phyloP scores from a whole-genome alignment of 108 stramenopile genomes.

The Nannochloropsis salina region DNA sequence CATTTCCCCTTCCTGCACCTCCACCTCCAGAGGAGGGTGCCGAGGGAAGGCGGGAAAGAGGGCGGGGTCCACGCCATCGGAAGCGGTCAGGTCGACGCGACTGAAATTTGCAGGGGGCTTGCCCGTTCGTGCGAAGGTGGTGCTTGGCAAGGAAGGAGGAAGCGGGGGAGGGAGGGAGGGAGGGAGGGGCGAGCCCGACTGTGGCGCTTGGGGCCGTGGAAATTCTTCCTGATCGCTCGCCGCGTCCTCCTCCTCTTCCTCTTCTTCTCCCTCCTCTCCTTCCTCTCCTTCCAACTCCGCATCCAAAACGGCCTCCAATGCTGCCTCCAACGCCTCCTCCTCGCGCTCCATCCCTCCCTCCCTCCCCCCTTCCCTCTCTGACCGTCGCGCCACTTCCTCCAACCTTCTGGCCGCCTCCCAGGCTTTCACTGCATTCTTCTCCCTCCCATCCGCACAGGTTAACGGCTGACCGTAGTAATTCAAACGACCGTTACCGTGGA shows the following conservation, averaged over 20 bases:
- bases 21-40: constrained; percentile 31
- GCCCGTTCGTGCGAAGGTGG: neutral
- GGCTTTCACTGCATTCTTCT: neutral
- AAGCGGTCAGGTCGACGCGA: constrained; percentile 44
- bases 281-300: constrained; percentile 55
- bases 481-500: constrained; percentile 78
- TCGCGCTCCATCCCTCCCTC: constrained; percentile 54
- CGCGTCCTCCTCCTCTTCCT: constrained; percentile 26
- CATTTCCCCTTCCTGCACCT: constrained; percentile 67
- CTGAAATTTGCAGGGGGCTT: constrained; percentile 44
- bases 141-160: neutral
- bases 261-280: constrained; percentile 52
- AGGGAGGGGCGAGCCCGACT: neutral
- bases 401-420: neutral
- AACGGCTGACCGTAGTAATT: neutral
- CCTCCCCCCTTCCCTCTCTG: constrained; percentile 57
- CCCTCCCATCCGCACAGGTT: neutral
- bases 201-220: no score
- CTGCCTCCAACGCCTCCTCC: constrained; percentile 62
- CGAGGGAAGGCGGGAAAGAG: constrained; percentile 40
- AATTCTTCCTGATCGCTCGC: neutral
- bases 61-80: constrained; percentile 26
- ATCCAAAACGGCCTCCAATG: constrained; percentile 65
- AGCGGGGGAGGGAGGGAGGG: constrained; percentile 1
- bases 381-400: constrained; percentile 51